Conservation (phyloP, 2,329 filamentous ascomycete genomes). For the Tolypocladium tundrense region DNA sequence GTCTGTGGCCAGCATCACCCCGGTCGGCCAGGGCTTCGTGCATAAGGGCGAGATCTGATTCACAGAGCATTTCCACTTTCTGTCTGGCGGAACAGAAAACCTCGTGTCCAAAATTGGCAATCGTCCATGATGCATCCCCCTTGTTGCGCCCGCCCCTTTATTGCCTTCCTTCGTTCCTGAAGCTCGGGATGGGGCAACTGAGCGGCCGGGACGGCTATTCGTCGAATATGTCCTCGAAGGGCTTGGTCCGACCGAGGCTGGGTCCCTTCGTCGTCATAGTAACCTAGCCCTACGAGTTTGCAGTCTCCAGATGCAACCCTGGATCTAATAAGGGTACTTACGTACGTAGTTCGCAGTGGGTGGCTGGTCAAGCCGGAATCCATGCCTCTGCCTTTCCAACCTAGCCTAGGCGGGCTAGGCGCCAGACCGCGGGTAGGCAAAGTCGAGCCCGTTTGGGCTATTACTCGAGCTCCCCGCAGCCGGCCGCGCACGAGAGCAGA, state of each 20-base stretch:
- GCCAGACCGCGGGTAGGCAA: not conserved
- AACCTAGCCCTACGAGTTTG: not conserved
- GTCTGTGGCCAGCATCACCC: constrained; percentile 4
- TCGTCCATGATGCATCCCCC: not conserved
- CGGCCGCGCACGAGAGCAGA: not conserved
- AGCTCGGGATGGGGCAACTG: not conserved
- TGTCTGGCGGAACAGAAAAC: constrained; percentile 13
- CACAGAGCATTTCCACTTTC: constrained; percentile 8
- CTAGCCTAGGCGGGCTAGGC: not conserved
- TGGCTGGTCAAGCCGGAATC: not conserved
- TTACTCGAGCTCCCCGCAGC: not conserved
- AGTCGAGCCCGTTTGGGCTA: not conserved
- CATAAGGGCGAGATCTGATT: constrained; percentile 12
- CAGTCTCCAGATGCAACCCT: not conserved
- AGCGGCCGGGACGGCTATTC: not conserved
- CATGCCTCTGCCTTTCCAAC: not conserved
- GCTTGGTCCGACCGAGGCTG: not conserved
- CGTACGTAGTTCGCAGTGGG: not conserved
- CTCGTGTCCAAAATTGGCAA: constrained; percentile 24
- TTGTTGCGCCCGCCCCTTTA: not conserved
- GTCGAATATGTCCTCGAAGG: not conserved
- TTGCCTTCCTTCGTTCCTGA: not conserved
- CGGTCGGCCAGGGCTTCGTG: not conserved
- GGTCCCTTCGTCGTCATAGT: not conserved
- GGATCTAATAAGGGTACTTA: not conserved